A percentile compares a stretch with the other conserved stretches of the same genome.
phyloP scores from a whole-genome alignment of 257 asterid species.

The Datura wrightii region DNA sequence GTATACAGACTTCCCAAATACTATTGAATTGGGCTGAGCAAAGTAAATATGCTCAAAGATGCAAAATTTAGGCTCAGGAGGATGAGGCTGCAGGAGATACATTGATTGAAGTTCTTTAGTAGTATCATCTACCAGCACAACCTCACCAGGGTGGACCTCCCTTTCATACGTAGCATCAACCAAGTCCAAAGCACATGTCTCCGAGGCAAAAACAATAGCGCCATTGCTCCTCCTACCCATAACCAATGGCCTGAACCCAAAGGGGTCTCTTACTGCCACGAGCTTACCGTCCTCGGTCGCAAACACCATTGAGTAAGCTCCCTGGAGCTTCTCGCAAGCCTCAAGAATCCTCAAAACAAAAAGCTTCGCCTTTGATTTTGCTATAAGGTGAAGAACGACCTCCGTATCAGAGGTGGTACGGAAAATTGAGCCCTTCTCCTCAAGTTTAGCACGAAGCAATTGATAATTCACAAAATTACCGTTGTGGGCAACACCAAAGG shows the following conservation, averaged over 20 bases:
- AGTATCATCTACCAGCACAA: conserved; percentile 49
- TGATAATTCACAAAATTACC: conserved; percentile 92
- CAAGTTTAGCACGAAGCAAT: conserved; percentile 74
- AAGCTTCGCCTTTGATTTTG: conserved; percentile 75
- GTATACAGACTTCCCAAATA: conserved; percentile 80
- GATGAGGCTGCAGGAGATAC: conserved; percentile 57
- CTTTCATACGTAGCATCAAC: conserved; percentile 80
- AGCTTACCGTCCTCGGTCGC: conserved; percentile 49
- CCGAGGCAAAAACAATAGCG: conserved; percentile 53
- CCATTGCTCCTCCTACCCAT: conserved; percentile 62
- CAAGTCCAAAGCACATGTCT: conserved; percentile 56
- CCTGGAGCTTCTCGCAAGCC: conserved; percentile 81
- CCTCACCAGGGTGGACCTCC: conserved; percentile 56
- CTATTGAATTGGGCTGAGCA: conserved; percentile 69
- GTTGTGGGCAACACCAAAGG: conserved; percentile 93
- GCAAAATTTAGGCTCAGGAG: conserved; percentile 71
- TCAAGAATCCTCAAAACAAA: conserved; percentile 77
- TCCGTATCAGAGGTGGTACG: conserved; percentile 87
- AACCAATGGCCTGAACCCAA: conserved; percentile 58
- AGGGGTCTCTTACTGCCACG: conserved; percentile 56
- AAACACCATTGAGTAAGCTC: conserved; percentile 82
- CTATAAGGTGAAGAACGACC: conserved; percentile 81
- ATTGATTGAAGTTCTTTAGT: conserved; percentile 46
- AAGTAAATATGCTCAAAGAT: conserved; percentile 91
- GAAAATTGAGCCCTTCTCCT: conserved; percentile 82